Base-by-base conservation (phyloP, 805 yeast species). In the Yarrowia phangngaensis region DNA sequence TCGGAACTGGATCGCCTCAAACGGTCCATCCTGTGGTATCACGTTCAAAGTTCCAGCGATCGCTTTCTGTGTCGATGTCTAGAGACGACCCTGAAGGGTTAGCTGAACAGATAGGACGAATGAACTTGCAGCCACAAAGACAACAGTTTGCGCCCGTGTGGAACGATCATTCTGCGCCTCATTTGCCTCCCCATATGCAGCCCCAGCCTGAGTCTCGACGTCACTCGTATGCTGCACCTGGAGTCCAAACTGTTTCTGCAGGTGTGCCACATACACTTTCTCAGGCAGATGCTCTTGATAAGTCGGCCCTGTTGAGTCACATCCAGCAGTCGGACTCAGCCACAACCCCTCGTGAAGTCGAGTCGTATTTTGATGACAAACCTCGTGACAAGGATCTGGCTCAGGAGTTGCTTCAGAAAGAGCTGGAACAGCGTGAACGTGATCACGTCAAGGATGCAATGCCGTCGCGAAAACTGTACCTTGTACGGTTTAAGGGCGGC, bases 401-500 rank as follows among this genome's bases (percentile, higher is more conserved):
- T 13, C 45, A 38, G 45, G 45, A 38, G 45, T 32, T 38, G 45
- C 45, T 38, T 31, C 45, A 38, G 23, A 38, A 38, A 32, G 45
- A 38, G 45, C 45, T 38, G 32, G 45, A 38, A 32, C 45, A 38
- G 45, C 45, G 45, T 15, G 45, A 38, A 12, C 45, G 45, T 5
- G 45, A 38, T 20, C 45, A 38, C 45, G 45, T 38, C 45, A 38
- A 38, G 45, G 45, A 38, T 28, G 45, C 45, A 23, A 26, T 38
- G 45, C 45, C 45, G 8, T 38, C 45, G 45, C 45, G 45, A 8
- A 41, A 41, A 20, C 48, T 41, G 19, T 45, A 32, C 15, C 31
- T 45, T 24, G 84, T 86, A 31, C 79, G 80, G 50, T 87, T 87
- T 68, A 87, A 88, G 62, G 78, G 82, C 20, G 85, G 87, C 7